A percentile compares a stretch with the other conserved stretches of the same genome.
phyloP scores from a whole-genome alignment of 768 basidiomycete species.

The Rhodotorula taiwanensis region DNA sequence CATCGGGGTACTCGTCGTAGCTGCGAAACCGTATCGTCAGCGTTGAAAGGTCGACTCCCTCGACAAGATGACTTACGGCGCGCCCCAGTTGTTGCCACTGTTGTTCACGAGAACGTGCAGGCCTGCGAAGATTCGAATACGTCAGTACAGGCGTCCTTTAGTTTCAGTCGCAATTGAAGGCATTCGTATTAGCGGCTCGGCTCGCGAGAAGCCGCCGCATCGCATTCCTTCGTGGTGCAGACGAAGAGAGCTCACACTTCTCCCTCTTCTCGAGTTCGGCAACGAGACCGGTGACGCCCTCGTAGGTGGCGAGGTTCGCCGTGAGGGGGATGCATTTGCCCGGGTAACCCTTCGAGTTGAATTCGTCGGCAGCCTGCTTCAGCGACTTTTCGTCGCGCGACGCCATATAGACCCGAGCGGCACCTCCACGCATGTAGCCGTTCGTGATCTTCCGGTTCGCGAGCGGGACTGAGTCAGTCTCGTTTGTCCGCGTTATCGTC shows the following conservation, averaged over 20 bases:
- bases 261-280: constrained; percentile 54
- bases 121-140: too few relatives aligned
- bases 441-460: constrained; percentile 67
- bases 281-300: constrained; percentile 55
- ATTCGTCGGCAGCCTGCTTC: constrained; percentile 52
- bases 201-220: too few relatives aligned
- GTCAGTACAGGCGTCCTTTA: too few relatives aligned
- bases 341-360: constrained; percentile 53
- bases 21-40: too few relatives aligned
- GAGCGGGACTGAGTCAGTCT: too few relatives aligned
- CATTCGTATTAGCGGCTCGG: too few relatives aligned
- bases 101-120: constrained; percentile 54
- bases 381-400: constrained; percentile 56
- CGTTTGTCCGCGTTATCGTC: too few relatives aligned
- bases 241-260: constrained; percentile 41
- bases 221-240: constrained; percentile 6
- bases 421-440: constrained; percentile 59
- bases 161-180: too few relatives aligned
- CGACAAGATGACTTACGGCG: background rate
- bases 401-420: constrained; percentile 57
- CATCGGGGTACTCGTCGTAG: constrained; percentile 27
- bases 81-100: constrained; percentile 57
- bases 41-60: background rate
- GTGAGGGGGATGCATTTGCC: constrained; percentile 54
- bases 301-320: constrained; percentile 54